Percentiles rank a stretch among this genome's conserved stretches.
These are phyloP conservation scores for Mrakiaceae sp. DNA, from an alignment of 1,284 basidiomycete species.

Conservation along the genomic window DNA sequence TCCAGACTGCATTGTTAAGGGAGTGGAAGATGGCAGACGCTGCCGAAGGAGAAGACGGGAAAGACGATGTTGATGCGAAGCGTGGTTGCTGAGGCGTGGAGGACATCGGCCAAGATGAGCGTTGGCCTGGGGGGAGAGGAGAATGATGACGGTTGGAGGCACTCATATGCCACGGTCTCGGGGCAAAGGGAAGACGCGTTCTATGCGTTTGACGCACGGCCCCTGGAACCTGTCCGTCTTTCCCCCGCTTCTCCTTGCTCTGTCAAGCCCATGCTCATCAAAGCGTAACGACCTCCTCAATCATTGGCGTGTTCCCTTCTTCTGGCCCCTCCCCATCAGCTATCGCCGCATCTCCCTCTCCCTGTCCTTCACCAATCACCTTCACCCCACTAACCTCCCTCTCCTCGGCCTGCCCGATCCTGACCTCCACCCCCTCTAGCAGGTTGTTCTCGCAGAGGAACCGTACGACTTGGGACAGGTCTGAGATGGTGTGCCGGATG, in stretches of 20 bases:
- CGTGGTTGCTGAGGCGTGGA: no score
- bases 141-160: no score
- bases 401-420: constrained; percentile 18
- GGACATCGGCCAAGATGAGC: no score
- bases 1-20: no score
- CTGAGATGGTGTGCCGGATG: constrained; percentile 79
- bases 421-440: constrained; percentile 61
- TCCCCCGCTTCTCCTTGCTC: background rate
- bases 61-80: no score
- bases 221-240: no score
- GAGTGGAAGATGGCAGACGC: no score
- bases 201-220: no score
- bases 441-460: constrained; percentile 91
- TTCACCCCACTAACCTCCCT: background rate
- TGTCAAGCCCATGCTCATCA: background rate
- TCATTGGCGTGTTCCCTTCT: background rate
- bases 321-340: background rate
- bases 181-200: no score
- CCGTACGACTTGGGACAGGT: constrained; percentile 82
- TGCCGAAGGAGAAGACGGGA: no score
- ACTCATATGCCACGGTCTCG: no score
- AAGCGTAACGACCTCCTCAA: background rate
- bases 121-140: no score
- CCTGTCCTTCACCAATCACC: background rate
- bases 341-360: background rate